Evolutionary conservation across 495 filamentous ascomycete species (phyloP).

Genomic region (Penicillium pancosmium): DNA sequence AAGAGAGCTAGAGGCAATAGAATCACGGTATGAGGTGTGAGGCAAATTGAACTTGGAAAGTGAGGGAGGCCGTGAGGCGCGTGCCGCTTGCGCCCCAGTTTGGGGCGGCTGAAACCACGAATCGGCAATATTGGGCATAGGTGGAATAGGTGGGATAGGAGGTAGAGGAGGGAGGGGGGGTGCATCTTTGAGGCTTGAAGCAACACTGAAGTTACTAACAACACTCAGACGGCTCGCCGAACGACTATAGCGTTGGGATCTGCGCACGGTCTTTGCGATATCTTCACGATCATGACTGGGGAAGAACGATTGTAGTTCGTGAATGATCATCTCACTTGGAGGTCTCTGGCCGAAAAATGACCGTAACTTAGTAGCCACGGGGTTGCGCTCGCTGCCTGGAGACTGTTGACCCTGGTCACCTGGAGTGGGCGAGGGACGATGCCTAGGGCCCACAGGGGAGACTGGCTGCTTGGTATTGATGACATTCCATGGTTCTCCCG

Average conservation of each 20-base stretch:
- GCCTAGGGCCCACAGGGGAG: slow-evolving; percentile 69
- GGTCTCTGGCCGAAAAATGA: slow-evolving; percentile 88
- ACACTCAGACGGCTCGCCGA: slow-evolving; percentile 91
- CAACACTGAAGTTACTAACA: slow-evolving; percentile 90
- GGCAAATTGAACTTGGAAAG: slow-evolving; percentile 61
- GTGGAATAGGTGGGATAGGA: slow-evolving; percentile 79
- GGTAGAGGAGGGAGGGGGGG: slow-evolving; percentile 32
- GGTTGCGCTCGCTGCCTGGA: slow-evolving; percentile 46
- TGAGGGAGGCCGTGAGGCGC: slow-evolving; percentile 61
- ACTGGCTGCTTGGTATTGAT: slow-evolving; percentile 75
- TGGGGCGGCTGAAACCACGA: slow-evolving; percentile 74
- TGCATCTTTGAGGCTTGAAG: slow-evolving; percentile 80
- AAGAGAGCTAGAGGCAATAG: slow-evolving; percentile 82
- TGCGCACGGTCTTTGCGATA: slow-evolving; percentile 89
- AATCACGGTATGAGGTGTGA: slow-evolving; percentile 74
- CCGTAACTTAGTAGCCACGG: slow-evolving; percentile 63
- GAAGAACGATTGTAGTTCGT: slow-evolving; percentile 95
- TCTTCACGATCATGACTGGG: slow-evolving; percentile 90
- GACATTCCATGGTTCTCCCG: slow-evolving; percentile 77
- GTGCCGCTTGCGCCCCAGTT: slow-evolving; percentile 42
- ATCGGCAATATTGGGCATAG: slow-evolving; percentile 92
- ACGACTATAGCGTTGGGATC: slow-evolving; percentile 86
- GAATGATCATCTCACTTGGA: slow-evolving; percentile 95
- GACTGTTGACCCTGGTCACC: slow-evolving; percentile 51
- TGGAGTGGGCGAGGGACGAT: slow-evolving; percentile 57